Evolutionary conservation across 2,329 filamentous ascomycete genomes (phyloP).

Genomic region (Fusarium beomiforme): DNA sequence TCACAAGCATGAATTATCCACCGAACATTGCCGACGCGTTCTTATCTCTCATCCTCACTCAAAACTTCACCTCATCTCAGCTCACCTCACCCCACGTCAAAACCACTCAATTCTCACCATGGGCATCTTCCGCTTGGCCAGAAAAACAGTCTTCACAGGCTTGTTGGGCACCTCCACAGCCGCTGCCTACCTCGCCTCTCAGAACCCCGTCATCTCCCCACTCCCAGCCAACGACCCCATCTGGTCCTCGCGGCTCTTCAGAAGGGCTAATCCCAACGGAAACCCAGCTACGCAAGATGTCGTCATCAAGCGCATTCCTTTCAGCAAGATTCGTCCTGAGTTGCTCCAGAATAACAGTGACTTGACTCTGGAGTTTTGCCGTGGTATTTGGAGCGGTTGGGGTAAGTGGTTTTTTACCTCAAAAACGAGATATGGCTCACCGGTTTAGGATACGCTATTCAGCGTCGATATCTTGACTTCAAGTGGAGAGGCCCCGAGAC

Average conservation of each 20-base stretch:
- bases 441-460: slow-evolving; percentile 62
- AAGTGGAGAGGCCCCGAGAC: slow-evolving; percentile 69
- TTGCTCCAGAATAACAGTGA: slow-evolving; percentile 68
- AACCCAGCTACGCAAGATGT: slow-evolving; percentile 74
- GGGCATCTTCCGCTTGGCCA: slow-evolving; percentile 63
- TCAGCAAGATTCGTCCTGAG: slow-evolving; percentile 72
- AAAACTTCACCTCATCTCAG: neutral
- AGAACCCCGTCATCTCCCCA: slow-evolving; percentile 67
- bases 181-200: slow-evolving; percentile 59
- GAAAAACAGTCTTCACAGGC: slow-evolving; percentile 57
- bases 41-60: slow-evolving; percentile 20
- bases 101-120: slow-evolving; percentile 47
- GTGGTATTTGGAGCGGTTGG: slow-evolving; percentile 72
- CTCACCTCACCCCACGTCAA: neutral
- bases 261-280: slow-evolving; percentile 67
- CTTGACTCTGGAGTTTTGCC: slow-evolving; percentile 72
- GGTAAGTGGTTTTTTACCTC: slow-evolving; percentile 53
- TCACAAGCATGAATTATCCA: neutral
- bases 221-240: slow-evolving; percentile 68
- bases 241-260: slow-evolving; percentile 66
- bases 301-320: slow-evolving; percentile 69
- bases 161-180: slow-evolving; percentile 60
- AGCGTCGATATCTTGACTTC: slow-evolving; percentile 66
- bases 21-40: slow-evolving; percentile 21
- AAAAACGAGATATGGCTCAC: neutral